Conservation (phyloP, 495 filamentous ascomycete species). For the Aspergillus cavernicola region DNA sequence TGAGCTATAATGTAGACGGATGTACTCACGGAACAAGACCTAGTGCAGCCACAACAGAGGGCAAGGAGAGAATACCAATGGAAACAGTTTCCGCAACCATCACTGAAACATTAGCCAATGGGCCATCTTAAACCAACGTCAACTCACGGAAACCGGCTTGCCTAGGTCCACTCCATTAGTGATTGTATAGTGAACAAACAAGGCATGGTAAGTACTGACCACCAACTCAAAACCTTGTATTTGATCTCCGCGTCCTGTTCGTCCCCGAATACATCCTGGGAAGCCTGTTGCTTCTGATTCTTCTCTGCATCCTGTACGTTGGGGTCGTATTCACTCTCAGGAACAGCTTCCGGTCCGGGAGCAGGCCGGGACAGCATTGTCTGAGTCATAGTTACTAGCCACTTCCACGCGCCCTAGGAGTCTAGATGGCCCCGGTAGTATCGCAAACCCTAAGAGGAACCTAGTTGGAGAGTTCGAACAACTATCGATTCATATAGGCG, state of each 20-base stretch:
- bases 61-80: conserved; percentile 64
- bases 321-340: not conserved
- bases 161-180: not conserved
- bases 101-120: conserved; percentile 23
- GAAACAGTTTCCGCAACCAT: conserved; percentile 71
- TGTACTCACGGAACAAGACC: conserved; percentile 50
- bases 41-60: conserved; percentile 57
- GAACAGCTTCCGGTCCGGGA: not conserved
- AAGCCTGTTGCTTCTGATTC: not conserved
- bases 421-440: no score
- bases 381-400: not conserved
- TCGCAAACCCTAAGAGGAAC: no score
- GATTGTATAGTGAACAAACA: not conserved
- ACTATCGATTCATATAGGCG: no score
- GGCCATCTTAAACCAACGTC: not conserved
- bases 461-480: no score
- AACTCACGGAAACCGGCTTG: conserved; percentile 9
- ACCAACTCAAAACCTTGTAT: conserved; percentile 44
- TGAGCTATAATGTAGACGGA: not conserved
- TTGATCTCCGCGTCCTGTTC: conserved; percentile 37
- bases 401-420: no score
- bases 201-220: conserved; percentile 30
- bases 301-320: not conserved
- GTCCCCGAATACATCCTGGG: conserved; percentile 35
- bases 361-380: not conserved